Conservation (phyloP, 140 eudicot species). For the Cichorium intybus region DNA sequence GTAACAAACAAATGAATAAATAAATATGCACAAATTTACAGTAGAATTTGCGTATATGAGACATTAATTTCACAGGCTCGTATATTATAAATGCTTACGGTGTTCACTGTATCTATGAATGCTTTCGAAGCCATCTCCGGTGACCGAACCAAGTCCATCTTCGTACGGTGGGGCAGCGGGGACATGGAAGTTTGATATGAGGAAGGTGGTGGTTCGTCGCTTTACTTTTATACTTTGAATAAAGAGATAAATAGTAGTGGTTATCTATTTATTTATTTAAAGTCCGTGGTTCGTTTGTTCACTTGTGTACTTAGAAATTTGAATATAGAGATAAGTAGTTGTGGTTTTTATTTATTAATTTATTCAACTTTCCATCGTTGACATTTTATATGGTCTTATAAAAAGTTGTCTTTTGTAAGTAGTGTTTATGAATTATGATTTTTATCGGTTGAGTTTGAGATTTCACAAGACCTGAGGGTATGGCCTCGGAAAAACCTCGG, state of each 20-base stretch:
- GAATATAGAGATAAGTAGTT: not conserved
- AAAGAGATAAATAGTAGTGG: too few species aligned
- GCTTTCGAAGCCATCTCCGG: constrained; percentile 50
- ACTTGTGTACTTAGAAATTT: not conserved
- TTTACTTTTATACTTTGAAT: too few species aligned
- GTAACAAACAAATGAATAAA: not conserved
- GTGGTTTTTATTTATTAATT: constrained; percentile 12
- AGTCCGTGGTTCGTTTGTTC: not conserved
- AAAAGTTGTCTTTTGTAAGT: too few species aligned
- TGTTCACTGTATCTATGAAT: constrained; percentile 44
- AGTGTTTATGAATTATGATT: too few species aligned
- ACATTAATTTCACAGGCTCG: not conserved
- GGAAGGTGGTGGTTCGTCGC: not conserved
- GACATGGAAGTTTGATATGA: constrained; percentile 15
- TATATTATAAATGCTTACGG: constrained; percentile 36
- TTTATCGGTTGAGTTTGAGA: too few species aligned
- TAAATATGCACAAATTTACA: not conserved
- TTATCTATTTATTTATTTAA: too few species aligned
- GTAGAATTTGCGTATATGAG: too few species aligned
- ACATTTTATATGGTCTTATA: constrained; percentile 25
- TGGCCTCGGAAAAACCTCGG: too few species aligned
- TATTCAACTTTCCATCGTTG: constrained; percentile 4
- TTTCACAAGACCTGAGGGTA: too few species aligned
- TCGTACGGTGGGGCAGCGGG: not conserved
- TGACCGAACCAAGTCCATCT: constrained; percentile 61